Base-by-base conservation (phyloP, 1,284 basidiomycete species). In the Cutaneotrichosporon spelunceum region DNA sequence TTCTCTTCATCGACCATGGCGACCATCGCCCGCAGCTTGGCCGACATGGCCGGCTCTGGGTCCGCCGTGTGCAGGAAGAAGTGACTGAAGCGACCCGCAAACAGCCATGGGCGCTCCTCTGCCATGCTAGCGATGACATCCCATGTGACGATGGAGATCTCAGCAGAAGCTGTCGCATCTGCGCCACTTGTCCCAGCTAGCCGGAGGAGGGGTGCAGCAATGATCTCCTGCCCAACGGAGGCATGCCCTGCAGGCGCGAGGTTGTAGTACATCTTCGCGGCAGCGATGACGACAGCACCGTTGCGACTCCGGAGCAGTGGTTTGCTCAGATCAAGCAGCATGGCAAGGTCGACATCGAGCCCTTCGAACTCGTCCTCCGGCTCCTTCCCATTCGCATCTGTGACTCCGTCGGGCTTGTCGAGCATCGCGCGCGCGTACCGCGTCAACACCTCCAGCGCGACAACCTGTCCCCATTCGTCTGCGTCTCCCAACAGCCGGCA, bases 381-480 rank as follows among this genome's bases (percentile, higher is more conserved):
- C n/a, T 39, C 50, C 27, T 29, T 26, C 13, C 57, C 59, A 21
- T 57, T 55, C 26, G 55, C 59, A 4, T 42, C 42, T 3, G 67
- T 70, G 11, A 67, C 65, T 0, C 39, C 53, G 6, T 81, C 80
- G 1, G 93, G 91, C 68, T 88, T 85, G 30, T 88, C 83, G 44
- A 96, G 83, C 89, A 95, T 93, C 0, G 84, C 84, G 55, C 93
- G 82, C 0, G 87, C 89, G 75, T 99, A 99, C 62, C 89, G 83
- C 52, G 87, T 80, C 34, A 99, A 83, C 10, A 97, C 83, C 42
- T 89, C 85, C 58, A 96, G 81, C 9, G 93, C 80, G 48, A 88
- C 85, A 5, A 90, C 84, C 76, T 98, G 96, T 0, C 91, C 92
- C 95, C 95, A 99, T 75, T 96, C 93, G 72, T 99, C 95, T 19